Evolutionary conservation across 371 early-diverging fungal species (phyloP).

Genomic region (Mucor circinelloides): DNA sequence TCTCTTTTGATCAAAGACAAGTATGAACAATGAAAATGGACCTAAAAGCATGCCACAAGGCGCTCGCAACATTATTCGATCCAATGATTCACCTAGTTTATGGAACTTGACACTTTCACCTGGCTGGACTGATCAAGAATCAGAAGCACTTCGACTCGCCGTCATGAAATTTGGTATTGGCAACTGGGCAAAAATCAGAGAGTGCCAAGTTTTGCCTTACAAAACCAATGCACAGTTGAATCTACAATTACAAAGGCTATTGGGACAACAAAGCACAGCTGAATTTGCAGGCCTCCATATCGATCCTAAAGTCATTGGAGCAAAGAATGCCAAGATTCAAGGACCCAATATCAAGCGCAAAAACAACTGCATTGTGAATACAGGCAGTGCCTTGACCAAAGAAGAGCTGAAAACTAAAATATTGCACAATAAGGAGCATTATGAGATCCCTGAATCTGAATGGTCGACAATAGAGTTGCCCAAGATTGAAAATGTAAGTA

Average conservation of each 20-base stretch:
- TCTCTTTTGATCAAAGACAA: neutral
- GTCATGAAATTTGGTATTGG: slow-evolving; percentile 90
- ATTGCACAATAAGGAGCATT: slow-evolving; percentile 72
- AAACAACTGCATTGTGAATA: slow-evolving; percentile 90
- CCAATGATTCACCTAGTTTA: slow-evolving; percentile 88
- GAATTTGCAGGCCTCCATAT: slow-evolving; percentile 92
- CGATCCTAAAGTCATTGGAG: slow-evolving; percentile 83
- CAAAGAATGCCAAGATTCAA: slow-evolving; percentile 76
- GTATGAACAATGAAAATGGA: neutral
- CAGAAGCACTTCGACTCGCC: slow-evolving; percentile 80
- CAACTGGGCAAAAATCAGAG: slow-evolving; percentile 93
- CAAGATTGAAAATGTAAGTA: slow-evolving; percentile 62
- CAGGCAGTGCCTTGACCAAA: slow-evolving; percentile 72
- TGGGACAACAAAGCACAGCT: slow-evolving; percentile 93
- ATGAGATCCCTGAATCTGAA: slow-evolving; percentile 67
- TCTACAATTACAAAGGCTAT: slow-evolving; percentile 88
- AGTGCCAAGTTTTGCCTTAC: slow-evolving; percentile 80
- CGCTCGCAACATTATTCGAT: slow-evolving; percentile 85
- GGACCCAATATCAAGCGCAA: slow-evolving; percentile 86
- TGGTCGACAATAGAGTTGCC: slow-evolving; percentile 74
- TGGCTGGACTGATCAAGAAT: slow-evolving; percentile 88
- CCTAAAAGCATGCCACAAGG: slow-evolving; percentile 82
- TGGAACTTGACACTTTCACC: slow-evolving; percentile 95
- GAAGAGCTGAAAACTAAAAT: slow-evolving; percentile 74
- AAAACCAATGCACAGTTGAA: slow-evolving; percentile 96